These are phyloP conservation scores for Gaeumannomyces tritici DNA, from an alignment of 2,329 filamentous ascomycete genomes.

Conservation along the genomic window DNA sequence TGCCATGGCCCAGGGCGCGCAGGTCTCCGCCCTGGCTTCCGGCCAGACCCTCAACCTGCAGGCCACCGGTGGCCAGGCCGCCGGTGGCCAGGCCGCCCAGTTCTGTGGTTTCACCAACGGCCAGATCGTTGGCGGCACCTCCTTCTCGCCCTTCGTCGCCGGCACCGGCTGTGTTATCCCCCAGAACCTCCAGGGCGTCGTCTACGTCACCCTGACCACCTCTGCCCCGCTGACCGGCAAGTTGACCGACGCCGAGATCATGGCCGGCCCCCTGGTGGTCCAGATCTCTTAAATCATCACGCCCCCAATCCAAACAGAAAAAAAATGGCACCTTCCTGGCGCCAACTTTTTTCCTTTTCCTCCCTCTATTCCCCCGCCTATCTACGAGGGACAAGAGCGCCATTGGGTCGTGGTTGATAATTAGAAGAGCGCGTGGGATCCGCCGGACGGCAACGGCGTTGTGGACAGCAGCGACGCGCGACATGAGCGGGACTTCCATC, in stretches of 20 bases:
- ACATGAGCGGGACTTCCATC: background rate
- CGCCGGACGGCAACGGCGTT: background rate
- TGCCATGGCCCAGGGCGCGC: conserved; percentile 36
- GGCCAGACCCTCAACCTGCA: conserved; percentile 37
- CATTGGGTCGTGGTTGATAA: background rate
- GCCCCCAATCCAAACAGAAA: background rate
- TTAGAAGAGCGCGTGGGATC: background rate
- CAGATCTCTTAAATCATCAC: conserved; percentile 32
- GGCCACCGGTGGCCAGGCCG: conserved; percentile 35
- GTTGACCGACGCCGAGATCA: conserved; percentile 51
- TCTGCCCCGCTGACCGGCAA: conserved; percentile 36
- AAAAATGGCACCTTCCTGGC: background rate
- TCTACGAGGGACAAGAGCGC: background rate
- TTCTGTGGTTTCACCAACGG: conserved; percentile 62
- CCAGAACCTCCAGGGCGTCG: conserved; percentile 48
- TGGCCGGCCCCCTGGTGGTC: conserved; percentile 56
- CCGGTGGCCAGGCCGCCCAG: conserved; percentile 38
- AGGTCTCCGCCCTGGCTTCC: conserved; percentile 23
- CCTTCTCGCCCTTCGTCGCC: conserved; percentile 47
- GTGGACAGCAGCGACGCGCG: background rate
- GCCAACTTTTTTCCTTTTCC: background rate
- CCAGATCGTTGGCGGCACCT: conserved; percentile 44
- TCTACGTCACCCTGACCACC: conserved; percentile 58
- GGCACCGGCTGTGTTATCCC: conserved; percentile 51
- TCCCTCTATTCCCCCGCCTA: background rate